These are phyloP conservation scores for Aspergillus baeticus DNA, from an alignment of 495 filamentous ascomycete genomes.

Conservation along the genomic window DNA sequence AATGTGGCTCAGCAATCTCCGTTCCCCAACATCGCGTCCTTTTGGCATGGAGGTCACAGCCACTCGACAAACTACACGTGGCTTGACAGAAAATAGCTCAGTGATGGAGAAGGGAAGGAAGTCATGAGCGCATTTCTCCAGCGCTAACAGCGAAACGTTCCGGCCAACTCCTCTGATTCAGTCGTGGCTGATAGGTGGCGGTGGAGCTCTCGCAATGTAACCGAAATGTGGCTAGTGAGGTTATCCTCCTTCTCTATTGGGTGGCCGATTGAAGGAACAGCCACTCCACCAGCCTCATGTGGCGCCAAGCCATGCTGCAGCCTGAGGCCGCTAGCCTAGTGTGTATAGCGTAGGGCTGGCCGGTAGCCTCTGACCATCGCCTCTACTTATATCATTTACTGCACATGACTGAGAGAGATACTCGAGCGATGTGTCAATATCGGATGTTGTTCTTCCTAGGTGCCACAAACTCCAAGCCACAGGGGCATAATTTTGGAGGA, in stretches of 20 bases:
- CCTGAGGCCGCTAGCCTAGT: background rate
- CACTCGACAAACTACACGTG: constrained; percentile 23
- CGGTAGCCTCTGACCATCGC: no score
- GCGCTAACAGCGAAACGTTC: background rate
- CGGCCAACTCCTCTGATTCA: background rate
- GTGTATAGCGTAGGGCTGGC: no score
- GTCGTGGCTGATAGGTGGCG: background rate
- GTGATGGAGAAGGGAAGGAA: background rate
- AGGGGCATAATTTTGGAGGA: background rate
- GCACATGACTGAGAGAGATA: no score
- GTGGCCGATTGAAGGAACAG: background rate
- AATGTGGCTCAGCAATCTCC: no score
- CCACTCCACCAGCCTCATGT: constrained; percentile 6
- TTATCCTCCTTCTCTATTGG: background rate
- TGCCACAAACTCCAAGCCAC: background rate
- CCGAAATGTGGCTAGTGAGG: constrained; percentile 1
- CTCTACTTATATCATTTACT: no score
- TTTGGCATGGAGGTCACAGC: constrained; percentile 13
- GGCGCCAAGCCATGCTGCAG: background rate
- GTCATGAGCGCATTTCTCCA: background rate
- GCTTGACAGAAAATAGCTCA: constrained; percentile 14
- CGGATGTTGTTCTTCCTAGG: background rate
- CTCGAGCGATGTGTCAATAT: background rate
- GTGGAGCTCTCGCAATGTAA: background rate
- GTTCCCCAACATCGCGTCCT: no score